These are phyloP conservation scores for Pseudogymnoascus sp. DNA, from an alignment of 2,329 filamentous ascomycete species.

Conservation along the genomic window DNA sequence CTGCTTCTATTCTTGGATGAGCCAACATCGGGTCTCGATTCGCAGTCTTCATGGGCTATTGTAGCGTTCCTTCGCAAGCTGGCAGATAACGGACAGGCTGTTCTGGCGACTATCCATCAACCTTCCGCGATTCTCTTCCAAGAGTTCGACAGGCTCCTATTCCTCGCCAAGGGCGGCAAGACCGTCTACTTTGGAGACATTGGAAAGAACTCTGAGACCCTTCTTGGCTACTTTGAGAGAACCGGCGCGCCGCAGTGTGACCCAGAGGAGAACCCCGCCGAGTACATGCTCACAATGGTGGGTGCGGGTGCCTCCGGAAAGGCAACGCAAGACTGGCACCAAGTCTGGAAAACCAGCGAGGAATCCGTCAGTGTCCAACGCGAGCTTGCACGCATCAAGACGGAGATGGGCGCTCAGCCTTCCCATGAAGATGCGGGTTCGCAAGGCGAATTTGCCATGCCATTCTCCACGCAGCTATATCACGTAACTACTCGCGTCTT, in stretches of 20 bases:
- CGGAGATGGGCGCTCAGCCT: constrained; percentile 18
- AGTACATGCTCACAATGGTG: constrained; percentile 54
- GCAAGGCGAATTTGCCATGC: constrained; percentile 68
- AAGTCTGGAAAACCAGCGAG: constrained; percentile 31
- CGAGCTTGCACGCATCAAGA: constrained; percentile 27
- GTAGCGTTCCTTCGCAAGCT: constrained; percentile 81
- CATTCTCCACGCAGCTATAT: constrained; percentile 57
- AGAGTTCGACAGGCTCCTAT: constrained; percentile 74
- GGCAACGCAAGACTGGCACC: constrained; percentile 54
- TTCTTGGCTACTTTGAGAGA: constrained; percentile 62
- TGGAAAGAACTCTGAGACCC: constrained; percentile 37
- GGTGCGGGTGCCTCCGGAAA: constrained; percentile 54
- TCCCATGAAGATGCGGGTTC: constrained; percentile 46
- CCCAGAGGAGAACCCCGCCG: constrained; percentile 66
- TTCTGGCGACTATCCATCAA: constrained; percentile 93
- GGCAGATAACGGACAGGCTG: constrained; percentile 80
- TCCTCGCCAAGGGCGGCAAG: constrained; percentile 67
- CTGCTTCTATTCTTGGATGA: constrained; percentile 89
- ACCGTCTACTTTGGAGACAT: constrained; percentile 81
- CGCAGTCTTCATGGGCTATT: constrained; percentile 90
- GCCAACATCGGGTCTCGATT: constrained; percentile 88
- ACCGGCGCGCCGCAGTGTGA: constrained; percentile 62
- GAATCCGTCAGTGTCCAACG: constrained; percentile 28
- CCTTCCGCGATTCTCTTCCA: constrained; percentile 91
- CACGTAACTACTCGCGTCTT: constrained; percentile 63